These are phyloP conservation scores for Calocybe gangraenosa DNA, from an alignment of 768 basidiomycete species.

Conservation along the genomic window DNA sequence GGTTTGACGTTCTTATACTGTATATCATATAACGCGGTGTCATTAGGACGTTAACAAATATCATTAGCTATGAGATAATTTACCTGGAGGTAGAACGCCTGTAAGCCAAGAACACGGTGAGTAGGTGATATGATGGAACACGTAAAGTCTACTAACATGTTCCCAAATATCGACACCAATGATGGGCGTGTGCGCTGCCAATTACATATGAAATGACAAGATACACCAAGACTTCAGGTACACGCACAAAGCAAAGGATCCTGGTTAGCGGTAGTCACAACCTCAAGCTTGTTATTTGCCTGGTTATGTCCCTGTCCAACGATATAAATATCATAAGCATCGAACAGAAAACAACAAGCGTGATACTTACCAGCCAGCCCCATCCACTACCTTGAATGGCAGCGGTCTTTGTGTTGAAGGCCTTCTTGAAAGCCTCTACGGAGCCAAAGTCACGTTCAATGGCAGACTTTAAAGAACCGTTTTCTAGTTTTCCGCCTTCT, in stretches of 20 bases:
- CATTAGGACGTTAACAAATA: no score
- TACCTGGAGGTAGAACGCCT: no score
- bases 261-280: conserved; percentile 94
- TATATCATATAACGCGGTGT: no score
- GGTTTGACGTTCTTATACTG: no score
- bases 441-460: conserved; percentile 83
- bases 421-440: conserved; percentile 80
- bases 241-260: conserved; percentile 67
- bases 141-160: no score
- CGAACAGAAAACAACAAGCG: not conserved
- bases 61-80: no score
- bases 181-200: no score
- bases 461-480: conserved; percentile 70
- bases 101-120: no score
- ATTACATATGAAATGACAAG: no score
- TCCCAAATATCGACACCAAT: no score
- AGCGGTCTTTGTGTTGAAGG: conserved; percentile 83
- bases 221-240: no score
- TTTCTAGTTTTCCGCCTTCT: conserved; percentile 60
- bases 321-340: not conserved
- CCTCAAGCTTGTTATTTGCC: conserved; percentile 69
- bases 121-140: no score
- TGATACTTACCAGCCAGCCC: conserved; percentile 81
- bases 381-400: conserved; percentile 97
- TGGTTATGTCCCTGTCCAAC: conserved; percentile 65